phyloP scores from a whole-genome alignment of 306 rosid species.

The Alnus glutinosa region DNA sequence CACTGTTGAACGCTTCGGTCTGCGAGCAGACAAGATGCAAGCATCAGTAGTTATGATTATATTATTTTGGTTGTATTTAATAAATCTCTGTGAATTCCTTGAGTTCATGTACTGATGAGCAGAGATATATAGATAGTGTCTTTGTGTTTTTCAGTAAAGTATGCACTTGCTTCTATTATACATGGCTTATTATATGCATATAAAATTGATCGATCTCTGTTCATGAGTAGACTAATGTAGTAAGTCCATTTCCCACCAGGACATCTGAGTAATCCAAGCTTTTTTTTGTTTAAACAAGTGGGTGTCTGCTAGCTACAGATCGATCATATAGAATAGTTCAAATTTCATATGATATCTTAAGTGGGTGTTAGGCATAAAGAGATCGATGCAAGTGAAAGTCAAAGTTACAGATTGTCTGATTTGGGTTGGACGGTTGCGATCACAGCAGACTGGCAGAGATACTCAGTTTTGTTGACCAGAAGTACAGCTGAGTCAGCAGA shows the following conservation, averaged over 20 bases:
- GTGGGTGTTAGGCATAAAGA: slow-evolving; percentile 24
- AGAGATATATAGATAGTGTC: slow-evolving; percentile 4
- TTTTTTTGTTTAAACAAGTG: slow-evolving; percentile 38
- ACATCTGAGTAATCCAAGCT: slow-evolving; percentile 51
- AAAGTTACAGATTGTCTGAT: slow-evolving; percentile 74
- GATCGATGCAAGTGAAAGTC: slow-evolving; percentile 64
- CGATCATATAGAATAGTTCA: slow-evolving; percentile 32
- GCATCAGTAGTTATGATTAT: slow-evolving; percentile 43
- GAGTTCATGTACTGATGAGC: slow-evolving; percentile 43
- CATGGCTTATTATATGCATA: slow-evolving; percentile 12
- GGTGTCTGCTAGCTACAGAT: slow-evolving; percentile 49
- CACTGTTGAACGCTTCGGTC: slow-evolving; percentile 65
- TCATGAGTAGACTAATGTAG: slow-evolving; percentile 30
- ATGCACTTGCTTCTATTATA: slow-evolving; percentile 43
- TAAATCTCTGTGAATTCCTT: slow-evolving; percentile 26
- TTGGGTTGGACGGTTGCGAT: slow-evolving; percentile 73
- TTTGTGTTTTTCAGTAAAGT: slow-evolving; percentile 60
- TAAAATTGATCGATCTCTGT: slow-evolving; percentile 22
- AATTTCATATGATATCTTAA: slow-evolving; percentile 16
- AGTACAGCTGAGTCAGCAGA: slow-evolving; percentile 21
- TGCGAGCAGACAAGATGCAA: slow-evolving; percentile 50
- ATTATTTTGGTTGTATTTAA: slow-evolving; percentile 4
- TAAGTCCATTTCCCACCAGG: slow-evolving; percentile 45
- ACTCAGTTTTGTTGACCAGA: slow-evolving; percentile 62
- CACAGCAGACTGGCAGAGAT: slow-evolving; percentile 67